A percentile compares a stretch with the other conserved stretches of the same genome.
These are phyloP conservation scores for Hypoxylon crocopeplum DNA, from an alignment of 495 filamentous ascomycete genomes.

Conservation along the genomic window DNA sequence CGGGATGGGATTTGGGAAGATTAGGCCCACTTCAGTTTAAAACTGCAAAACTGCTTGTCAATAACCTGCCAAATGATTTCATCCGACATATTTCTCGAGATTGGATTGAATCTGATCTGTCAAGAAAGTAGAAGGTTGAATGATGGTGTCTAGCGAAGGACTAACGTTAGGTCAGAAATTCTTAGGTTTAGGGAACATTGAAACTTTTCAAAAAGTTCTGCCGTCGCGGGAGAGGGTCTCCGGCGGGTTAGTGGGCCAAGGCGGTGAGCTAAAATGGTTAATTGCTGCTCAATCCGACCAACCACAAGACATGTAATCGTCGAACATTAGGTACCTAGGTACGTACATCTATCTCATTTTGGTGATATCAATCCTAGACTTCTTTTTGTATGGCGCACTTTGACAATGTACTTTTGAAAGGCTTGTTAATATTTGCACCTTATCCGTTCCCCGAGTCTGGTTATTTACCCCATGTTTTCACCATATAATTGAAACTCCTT, in stretches of 20 bases:
- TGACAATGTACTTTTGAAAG: too few relatives aligned
- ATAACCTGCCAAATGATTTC: slow-evolving; percentile 98
- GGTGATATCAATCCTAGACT: too few relatives aligned
- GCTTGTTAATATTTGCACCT: too few relatives aligned
- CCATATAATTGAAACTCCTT: slow-evolving; percentile 16
- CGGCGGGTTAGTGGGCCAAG: neutral
- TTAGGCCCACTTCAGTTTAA: slow-evolving; percentile 84
- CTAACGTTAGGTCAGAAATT: slow-evolving; percentile 12
- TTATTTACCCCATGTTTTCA: slow-evolving; percentile 18
- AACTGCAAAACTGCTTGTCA: slow-evolving; percentile 88
- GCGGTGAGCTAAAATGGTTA: slow-evolving; percentile 20
- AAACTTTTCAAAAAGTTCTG: slow-evolving; percentile 33
- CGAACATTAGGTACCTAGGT: too few relatives aligned
- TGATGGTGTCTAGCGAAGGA: neutral
- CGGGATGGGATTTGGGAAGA: slow-evolving; percentile 1
- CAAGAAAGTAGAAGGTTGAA: neutral
- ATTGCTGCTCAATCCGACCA: neutral
- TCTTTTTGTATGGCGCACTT: too few relatives aligned
- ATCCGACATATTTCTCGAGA: slow-evolving; percentile 73
- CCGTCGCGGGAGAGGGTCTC: slow-evolving; percentile 5
- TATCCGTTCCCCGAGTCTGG: too few relatives aligned
- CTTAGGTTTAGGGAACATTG: neutral
- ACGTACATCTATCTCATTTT: too few relatives aligned
- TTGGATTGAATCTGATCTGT: neutral
- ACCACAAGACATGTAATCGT: slow-evolving; percentile 10